Conservation (phyloP, 495 filamentous ascomycete species). For the Entonaema liquescens region DNA sequence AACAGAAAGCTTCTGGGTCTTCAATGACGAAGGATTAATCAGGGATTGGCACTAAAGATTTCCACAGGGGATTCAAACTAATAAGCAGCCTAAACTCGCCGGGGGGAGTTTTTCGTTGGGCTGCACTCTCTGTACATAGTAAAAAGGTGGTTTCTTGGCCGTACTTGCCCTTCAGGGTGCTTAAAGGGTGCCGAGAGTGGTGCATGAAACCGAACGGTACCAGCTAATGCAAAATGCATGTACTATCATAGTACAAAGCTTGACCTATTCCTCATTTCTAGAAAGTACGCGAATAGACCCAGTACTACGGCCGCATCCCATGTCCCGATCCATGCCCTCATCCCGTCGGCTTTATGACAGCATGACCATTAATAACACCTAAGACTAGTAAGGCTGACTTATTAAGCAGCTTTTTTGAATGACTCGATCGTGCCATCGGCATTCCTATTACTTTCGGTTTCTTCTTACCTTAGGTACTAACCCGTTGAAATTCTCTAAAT, state of each 20-base stretch:
- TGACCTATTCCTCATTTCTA: constrained; percentile 48
- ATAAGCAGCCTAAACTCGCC: background rate
- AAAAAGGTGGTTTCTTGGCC: too few relatives aligned
- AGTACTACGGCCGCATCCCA: constrained; percentile 5
- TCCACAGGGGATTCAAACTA: constrained; percentile 7
- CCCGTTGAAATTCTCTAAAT: background rate
- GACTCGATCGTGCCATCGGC: constrained; percentile 6
- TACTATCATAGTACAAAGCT: constrained; percentile 40
- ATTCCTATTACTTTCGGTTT: background rate
- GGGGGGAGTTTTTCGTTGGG: constrained; percentile 1
- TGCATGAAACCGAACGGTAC: constrained; percentile 52
- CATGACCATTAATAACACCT: constrained; percentile 11
- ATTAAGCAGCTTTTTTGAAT: constrained; percentile 15
- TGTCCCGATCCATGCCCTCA: background rate
- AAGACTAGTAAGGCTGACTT: constrained; percentile 21
- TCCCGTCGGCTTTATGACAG: constrained; percentile 21
- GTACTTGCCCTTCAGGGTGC: constrained; percentile 19
- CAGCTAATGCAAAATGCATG: background rate
- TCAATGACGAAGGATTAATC: constrained; percentile 37
- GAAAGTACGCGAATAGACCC: constrained; percentile 28
- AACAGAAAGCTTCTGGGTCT: constrained; percentile 9
- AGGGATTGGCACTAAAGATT: constrained; percentile 13
- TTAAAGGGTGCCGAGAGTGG: too few relatives aligned
- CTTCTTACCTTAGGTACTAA: background rate
- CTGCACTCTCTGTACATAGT: too few relatives aligned